Percentiles rank a stretch among this genome's conserved stretches.
These are phyloP conservation scores for Lepidium didymum DNA, from an alignment of 345 rosid genomes.

Conservation along the genomic window DNA sequence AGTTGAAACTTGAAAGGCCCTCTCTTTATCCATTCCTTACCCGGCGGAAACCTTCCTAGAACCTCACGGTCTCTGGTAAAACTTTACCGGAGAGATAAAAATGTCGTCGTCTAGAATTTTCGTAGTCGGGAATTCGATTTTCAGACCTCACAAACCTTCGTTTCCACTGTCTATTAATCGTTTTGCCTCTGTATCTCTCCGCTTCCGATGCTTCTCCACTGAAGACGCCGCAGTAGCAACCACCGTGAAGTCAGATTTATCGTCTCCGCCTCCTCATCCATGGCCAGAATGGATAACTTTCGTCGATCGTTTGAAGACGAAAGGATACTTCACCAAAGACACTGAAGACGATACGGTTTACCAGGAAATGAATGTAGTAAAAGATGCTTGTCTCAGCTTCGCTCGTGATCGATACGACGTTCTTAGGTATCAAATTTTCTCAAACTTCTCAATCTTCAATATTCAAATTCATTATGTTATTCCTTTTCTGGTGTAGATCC, in stretches of 20 bases:
- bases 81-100: background rate
- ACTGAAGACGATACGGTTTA: constrained; percentile 27
- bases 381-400: constrained; percentile 76
- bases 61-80: constrained; percentile 22
- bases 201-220: constrained; percentile 23
- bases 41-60: constrained; percentile 14
- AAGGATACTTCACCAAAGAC: constrained; percentile 48
- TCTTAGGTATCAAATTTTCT: constrained; percentile 38
- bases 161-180: constrained; percentile 18
- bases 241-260: background rate
- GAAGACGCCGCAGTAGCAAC: constrained; percentile 21
- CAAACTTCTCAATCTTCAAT: background rate
- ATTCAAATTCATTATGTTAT: background rate
- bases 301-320: constrained; percentile 60
- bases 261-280: constrained; percentile 42
- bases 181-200: constrained; percentile 18
- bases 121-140: constrained; percentile 33
- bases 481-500: constrained; percentile 39
- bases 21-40: constrained; percentile 19
- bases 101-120: constrained; percentile 49
- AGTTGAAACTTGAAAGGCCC: background rate
- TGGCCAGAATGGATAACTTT: constrained; percentile 90
- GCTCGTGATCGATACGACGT: constrained; percentile 86
- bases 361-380: constrained; percentile 49
- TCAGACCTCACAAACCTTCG: constrained; percentile 29